Base-by-base conservation (phyloP, 805 yeast genomes). In the Limtongia smithiae region DNA sequence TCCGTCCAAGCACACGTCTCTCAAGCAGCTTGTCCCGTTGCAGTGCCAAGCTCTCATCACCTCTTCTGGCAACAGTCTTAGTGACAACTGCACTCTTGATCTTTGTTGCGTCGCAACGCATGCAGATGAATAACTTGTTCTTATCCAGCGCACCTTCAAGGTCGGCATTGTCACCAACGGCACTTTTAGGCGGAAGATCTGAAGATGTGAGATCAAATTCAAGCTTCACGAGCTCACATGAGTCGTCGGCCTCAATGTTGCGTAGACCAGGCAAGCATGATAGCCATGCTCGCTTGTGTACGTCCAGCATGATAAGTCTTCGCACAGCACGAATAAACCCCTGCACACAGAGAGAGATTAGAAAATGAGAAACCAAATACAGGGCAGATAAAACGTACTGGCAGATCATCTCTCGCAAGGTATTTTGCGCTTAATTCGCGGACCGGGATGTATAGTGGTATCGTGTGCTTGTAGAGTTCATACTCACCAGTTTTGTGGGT, bases 171-270 rank as follows among this genome's bases (percentile, higher is more conserved):
- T 25, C 28, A 7, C 28, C 28, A 25, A 9, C 6, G 9, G 28
- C 28, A 25, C 9, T 25, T 25, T 6, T 9, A n/a, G n/a, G n/a
- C n/a, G n/a, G n/a, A n/a, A n/a, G n/a, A 6, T 25, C 28, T 15
- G 24, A 17, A 14, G 41, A n/a, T 4, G 48, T 27, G 15, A 48
- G 15, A 3, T 25, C 41, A 12, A 54, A 32, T 21, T 47, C 43
- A 9, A 54, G 45, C 37, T 47, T 46, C 3, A 54, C 37, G 7
- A 54, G 50, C n/a, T 46, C 50, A 24, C 51, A 51, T 2, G 50
- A 48, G n/a, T 44, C 52, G 42, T 54, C 58, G 12, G 58, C 46
- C 39, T 54, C 58, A 14, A 54, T 51, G 11, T 25, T 46, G n/a
- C 24, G 20, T 9, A 54, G 43, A 12, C 35, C 17, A 2, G 52